Base-by-base conservation (phyloP, 257 asterid genomes). In the Cynanchum wilfordii region DNA sequence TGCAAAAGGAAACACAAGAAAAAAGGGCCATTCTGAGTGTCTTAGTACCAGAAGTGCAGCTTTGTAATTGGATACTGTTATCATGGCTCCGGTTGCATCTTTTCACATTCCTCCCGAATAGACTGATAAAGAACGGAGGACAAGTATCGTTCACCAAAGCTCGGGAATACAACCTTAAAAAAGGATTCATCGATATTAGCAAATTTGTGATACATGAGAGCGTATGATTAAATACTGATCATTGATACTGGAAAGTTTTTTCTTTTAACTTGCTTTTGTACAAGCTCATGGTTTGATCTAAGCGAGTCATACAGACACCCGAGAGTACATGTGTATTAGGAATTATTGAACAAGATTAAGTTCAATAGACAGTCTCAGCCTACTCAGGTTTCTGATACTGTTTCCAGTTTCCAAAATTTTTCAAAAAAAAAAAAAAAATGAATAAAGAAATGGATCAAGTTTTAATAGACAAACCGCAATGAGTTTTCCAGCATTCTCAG, bases 401-500 rank as follows among this genome's bases (percentile, higher is more conserved):
- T 20, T 20, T 8, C 36, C 0, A 13, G 5, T 38, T 44, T 68
- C 60, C 60, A 0, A 65, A 62, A 79, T 47, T 49, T 29, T 52
- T 51, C 45, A 58, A 74, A 55, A 10, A 59, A 30, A 11, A 2
- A 58, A 74, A 55, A 10, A 59, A 30, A 11, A 2, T 3, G 66
- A 59, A 57, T 59, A 38, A 75, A 55, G 10, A 19, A 52, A 69
- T 30, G 33, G 63, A 1, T 25, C n/a, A 49, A 72, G 50, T 49
- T 40, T 57, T 47, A 1, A 67, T 75, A 58, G 57, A 68, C 87
- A 68, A 85, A 94, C 99, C 86, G 88, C 83, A 63, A 94, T 88
- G 78, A 94, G 99, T 76, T 94, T 91, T 79, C 98, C 99, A 20
- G 90, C 95, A 86, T 94, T 94, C 87, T 94, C 97, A 24, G 96